Base-by-base conservation (phyloP, 1,139 yeast species). In the Pneumocystis sp. region DNA sequence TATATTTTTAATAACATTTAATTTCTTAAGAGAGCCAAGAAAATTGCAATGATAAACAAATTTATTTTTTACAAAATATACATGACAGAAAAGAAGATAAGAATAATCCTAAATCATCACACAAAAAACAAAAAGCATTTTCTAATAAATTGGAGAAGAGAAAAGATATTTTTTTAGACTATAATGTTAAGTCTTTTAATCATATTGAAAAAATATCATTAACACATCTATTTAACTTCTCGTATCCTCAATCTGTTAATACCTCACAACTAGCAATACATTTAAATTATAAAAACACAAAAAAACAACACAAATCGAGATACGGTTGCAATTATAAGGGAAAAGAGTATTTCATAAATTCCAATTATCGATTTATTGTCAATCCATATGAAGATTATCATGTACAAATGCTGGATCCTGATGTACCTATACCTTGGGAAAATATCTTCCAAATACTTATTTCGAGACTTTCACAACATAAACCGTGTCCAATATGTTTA, bases 401-500 rank as follows among this genome's bases (percentile, higher is more conserved):
- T 57, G 76, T 81, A 1, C 89, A 87, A 71, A 76, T 80, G 64
- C 69, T 81, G 56, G 91, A 89, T 73, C 95, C 97, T 0, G 93
- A 90, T 72, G 76, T 84, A 6, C 86, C 89, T 0, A 78, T 93
- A 2, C 83, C 86, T 8, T 80, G 82, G 69, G 78, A 79, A 2
- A 80, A 82, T 62, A 85, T 93, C 4, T 76, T 86, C 57, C 79
- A 96, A 65, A 89, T 93, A 3, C 74, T 89, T 29, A 86, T 84
- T 0, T 87, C 95, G 15, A 82, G 80, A 69, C 88, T 90, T 17
- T 63, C 66, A 15, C 73, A 71, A 64, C 61, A 67, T n/a, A 83
- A 85, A 65, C 83, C 80, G 37, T 95, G 99, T 73, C 97, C 98
- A 0, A 93, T 95, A 50, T 95, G 99, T 74, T 78, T 93, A 21